Conservation (phyloP, 2,329 filamentous ascomycete species). For the Polychaeton citri region DNA sequence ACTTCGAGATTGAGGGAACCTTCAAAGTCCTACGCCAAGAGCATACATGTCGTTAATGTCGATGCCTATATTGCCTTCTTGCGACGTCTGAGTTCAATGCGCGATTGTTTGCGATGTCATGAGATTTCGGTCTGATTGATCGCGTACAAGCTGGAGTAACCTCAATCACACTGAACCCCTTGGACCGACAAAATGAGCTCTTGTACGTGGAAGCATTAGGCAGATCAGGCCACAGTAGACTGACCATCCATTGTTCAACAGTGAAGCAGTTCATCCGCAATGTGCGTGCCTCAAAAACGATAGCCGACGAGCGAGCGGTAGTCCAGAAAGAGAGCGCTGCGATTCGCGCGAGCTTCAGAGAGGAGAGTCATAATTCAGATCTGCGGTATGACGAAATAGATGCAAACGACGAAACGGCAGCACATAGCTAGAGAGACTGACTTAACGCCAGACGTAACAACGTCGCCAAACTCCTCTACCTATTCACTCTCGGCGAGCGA, state of each 20-base stretch:
- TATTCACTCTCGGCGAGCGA: conserved; percentile 92
- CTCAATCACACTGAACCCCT: no score
- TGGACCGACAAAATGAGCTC: conserved; percentile 5
- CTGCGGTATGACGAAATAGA: conserved; percentile 59
- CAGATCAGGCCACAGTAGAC: background rate
- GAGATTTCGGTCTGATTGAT: background rate
- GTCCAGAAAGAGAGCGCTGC: conserved; percentile 98
- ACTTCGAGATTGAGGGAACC: background rate
- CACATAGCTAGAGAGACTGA: background rate
- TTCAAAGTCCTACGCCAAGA: background rate
- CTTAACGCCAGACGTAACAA: conserved; percentile 67
- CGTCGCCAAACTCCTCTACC: conserved; percentile 93
- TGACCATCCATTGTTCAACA: conserved; percentile 24
- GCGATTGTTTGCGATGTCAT: background rate
- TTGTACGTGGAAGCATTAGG: conserved; percentile 1
- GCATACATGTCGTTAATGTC: no score
- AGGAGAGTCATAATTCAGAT: conserved; percentile 87
- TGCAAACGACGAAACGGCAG: conserved; percentile 3
- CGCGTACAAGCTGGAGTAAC: no score
- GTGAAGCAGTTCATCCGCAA: conserved; percentile 99
- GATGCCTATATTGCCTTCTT: background rate
- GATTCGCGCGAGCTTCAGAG: conserved; percentile 92
- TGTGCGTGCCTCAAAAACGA: conserved; percentile 95
- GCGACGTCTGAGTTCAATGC: background rate
- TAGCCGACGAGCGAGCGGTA: conserved; percentile 94